phyloP scores from a whole-genome alignment of 2,329 filamentous ascomycete genomes.

The Hymenoscyphus fraxineus region DNA sequence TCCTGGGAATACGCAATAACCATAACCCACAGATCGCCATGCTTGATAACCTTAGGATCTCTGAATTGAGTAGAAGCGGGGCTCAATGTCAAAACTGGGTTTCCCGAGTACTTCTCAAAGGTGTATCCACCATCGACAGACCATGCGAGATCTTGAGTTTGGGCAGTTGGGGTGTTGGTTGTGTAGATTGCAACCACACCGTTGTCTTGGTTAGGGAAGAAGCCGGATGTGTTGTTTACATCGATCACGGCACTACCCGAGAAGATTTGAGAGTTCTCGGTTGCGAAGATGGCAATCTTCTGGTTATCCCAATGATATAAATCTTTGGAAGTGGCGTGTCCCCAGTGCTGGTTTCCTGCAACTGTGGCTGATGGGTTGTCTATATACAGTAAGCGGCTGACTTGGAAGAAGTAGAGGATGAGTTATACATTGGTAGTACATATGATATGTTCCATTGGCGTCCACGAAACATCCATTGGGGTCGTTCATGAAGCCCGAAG shows the following conservation, averaged over 20 bases:
- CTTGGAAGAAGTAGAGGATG: not conserved
- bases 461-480: conserved; percentile 62
- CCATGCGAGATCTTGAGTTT: conserved; percentile 60
- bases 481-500: conserved; percentile 55
- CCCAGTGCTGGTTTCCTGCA: conserved; percentile 62
- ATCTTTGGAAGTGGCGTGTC: conserved; percentile 59
- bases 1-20: conserved; percentile 51
- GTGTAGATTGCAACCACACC: conserved; percentile 60
- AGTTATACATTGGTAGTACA: conserved; percentile 61
- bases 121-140: conserved; percentile 59
- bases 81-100: conserved; percentile 51
- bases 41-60: conserved; percentile 62
- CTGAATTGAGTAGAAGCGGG: conserved; percentile 55
- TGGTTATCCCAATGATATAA: conserved; percentile 64
- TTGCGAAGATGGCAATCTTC: conserved; percentile 55
- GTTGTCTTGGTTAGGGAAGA: conserved; percentile 58
- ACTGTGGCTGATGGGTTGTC: conserved; percentile 47
- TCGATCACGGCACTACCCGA: conserved; percentile 58
- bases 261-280: conserved; percentile 44
- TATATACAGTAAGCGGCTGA: conserved; percentile 20
- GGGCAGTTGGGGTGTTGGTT: conserved; percentile 36
- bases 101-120: conserved; percentile 55
- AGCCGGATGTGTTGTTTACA: conserved; percentile 60
- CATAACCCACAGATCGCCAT: conserved; percentile 55
- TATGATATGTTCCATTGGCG: conserved; percentile 53